Conservation (phyloP, 1,284 basidiomycete genomes). For the Lignosus rhinocerotis region DNA sequence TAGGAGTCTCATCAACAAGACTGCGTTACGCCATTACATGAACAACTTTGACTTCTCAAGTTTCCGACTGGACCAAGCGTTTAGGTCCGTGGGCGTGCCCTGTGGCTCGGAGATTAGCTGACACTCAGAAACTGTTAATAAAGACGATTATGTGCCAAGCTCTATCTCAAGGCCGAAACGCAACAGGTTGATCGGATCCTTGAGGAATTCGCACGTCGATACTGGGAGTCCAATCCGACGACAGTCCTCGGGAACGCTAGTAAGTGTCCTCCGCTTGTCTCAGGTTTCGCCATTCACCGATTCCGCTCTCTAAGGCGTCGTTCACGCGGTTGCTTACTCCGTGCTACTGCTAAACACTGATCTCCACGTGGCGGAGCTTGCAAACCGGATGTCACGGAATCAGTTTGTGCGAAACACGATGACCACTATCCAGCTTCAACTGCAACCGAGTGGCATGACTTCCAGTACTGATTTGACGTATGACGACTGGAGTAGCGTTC, state of each 20-base stretch:
- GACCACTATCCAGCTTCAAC: conserved; percentile 77
- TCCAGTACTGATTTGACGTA: conserved; percentile 66
- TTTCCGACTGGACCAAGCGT: conserved; percentile 85
- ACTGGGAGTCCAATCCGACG: conserved; percentile 87
- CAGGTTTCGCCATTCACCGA: conserved; percentile 2
- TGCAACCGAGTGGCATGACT: conserved; percentile 51
- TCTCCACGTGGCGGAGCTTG: conserved; percentile 91
- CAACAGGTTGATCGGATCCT: conserved; percentile 98
- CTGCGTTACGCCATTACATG: conserved; percentile 81
- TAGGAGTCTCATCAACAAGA: conserved; percentile 76
- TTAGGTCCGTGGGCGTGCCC: conserved; percentile 58
- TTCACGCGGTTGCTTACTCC: conserved; percentile 93
- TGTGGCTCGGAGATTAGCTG: conserved; percentile 6
- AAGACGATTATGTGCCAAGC: conserved; percentile 86
- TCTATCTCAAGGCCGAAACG: conserved; percentile 94
- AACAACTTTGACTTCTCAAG: conserved; percentile 87
- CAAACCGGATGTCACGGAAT: conserved; percentile 87
- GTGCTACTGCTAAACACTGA: conserved; percentile 96
- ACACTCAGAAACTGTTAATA: conserved; percentile 10
- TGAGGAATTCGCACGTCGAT: conserved; percentile 86
- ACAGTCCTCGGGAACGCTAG: conserved; percentile 82
- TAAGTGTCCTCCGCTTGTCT: conserved; percentile 39
- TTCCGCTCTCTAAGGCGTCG: conserved; percentile 58
- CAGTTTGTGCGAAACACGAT: conserved; percentile 96
- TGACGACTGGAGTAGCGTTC: conserved; percentile 66